Conservation (phyloP, 495 filamentous ascomycete genomes). For the Penicillium cataractarum region DNA sequence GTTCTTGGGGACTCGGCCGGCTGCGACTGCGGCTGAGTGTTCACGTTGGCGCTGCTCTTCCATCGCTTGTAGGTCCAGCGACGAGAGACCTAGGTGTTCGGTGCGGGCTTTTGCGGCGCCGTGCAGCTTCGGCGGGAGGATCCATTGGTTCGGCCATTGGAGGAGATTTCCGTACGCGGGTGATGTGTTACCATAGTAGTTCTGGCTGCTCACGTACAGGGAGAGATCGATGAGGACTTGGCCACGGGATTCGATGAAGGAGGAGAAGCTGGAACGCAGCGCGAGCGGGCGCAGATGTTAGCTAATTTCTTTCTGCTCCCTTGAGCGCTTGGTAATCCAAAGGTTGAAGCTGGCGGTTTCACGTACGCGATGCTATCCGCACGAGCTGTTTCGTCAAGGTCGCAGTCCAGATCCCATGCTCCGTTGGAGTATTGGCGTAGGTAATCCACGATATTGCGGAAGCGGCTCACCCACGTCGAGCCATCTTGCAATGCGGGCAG, state of each 20-base stretch:
- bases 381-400: slow-evolving; percentile 46
- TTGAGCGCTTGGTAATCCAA: neutral
- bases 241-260: slow-evolving; percentile 66
- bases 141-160: slow-evolving; percentile 82
- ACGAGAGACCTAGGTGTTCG: slow-evolving; percentile 72
- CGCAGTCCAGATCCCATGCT: slow-evolving; percentile 58
- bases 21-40: slow-evolving; percentile 45
- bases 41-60: slow-evolving; percentile 48
- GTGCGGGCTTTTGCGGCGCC: slow-evolving; percentile 68
- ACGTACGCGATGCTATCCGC: slow-evolving; percentile 60
- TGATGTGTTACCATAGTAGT: slow-evolving; percentile 73
- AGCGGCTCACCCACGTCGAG: slow-evolving; percentile 67
- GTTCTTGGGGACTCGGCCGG: slow-evolving; percentile 48
- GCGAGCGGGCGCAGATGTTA: slow-evolving; percentile 1
- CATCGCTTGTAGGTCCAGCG: slow-evolving; percentile 62
- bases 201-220: slow-evolving; percentile 85
- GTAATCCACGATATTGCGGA: slow-evolving; percentile 73
- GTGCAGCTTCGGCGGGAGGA: slow-evolving; percentile 68
- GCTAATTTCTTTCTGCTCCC: neutral
- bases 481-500: slow-evolving; percentile 74
- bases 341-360: slow-evolving; percentile 14
- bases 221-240: slow-evolving; percentile 74
- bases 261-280: slow-evolving; percentile 46
- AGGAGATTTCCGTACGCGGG: slow-evolving; percentile 77
- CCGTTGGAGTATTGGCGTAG: slow-evolving; percentile 57